Evolutionary conservation across 768 basidiomycete species (phyloP), one percentile per base, ranked within the genome.

Genomic region (Termitomyces sp.): DNA sequence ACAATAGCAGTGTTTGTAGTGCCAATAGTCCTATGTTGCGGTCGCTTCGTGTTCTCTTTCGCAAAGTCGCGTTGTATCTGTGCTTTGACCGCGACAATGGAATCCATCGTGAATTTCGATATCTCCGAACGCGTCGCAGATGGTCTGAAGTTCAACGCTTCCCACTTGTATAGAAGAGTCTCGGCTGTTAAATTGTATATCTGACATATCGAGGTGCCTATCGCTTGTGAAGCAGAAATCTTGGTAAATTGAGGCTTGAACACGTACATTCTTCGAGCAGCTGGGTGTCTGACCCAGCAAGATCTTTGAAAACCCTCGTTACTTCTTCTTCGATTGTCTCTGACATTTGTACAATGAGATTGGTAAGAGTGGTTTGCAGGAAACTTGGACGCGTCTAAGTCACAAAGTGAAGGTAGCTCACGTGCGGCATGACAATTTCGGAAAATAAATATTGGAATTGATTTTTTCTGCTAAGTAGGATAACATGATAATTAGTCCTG

Each of bases 171-270:
- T 41, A 76, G 76, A 20, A 92, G 75, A 49, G 73, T 67, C 24
- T 82, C 76, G 22, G 84, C 76, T 32, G 72, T 62, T 40, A 86
- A 36, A 57, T 80, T 79, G 71, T 84, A 87, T 62, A 80, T 80
- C 66, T 79, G 74, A 67, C 90, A 92, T 59, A 91, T 75, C 26
- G 76, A 75, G 33, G 79, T 76, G 62, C 88, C 89, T 91, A 64
- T 38, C 63, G n/a, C 24, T n/a, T 8, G 30, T 51, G 44, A 50
- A 47, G 47, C 22, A 32, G 18, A 41, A 26, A 54, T 24, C 26
- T 36, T 9, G 20, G 30, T 38, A 44, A 38, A 13, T 11, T 18
- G 33, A 13, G 35, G 5, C 6, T 20, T 40, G 24, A 38, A 14
- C 52, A 60, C 67, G 55, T 68, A 85, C 85, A 85, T 79, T 86